These are phyloP conservation scores for Aspergillus sclerotioniger DNA, from an alignment of 495 filamentous ascomycete species.

Conservation along the genomic window DNA sequence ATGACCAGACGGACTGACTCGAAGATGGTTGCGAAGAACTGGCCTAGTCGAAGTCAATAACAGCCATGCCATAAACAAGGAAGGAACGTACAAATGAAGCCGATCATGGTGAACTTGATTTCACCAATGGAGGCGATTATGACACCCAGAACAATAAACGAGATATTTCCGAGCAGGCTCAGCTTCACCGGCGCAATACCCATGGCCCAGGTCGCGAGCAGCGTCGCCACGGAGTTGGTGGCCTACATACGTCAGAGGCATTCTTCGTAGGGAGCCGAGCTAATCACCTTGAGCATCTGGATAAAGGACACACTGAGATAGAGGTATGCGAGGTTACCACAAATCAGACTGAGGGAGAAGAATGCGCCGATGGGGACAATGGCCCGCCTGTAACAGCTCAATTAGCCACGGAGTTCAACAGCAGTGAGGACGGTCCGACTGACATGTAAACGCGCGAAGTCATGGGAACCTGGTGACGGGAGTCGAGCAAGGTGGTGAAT, in stretches of 20 bases:
- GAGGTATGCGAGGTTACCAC: conserved; percentile 83
- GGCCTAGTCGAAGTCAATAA: conserved; percentile 38
- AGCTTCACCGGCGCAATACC: conserved; percentile 67
- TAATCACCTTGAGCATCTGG: conserved; percentile 82
- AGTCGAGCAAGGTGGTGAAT: conserved; percentile 76
- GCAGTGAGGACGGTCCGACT: conserved; percentile 9
- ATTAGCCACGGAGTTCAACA: conserved; percentile 13
- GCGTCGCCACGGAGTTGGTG: conserved; percentile 82
- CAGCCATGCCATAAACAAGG: too few species aligned
- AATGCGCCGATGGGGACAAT: conserved; percentile 87
- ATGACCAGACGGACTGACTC: conserved; percentile 85
- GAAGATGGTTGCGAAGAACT: conserved; percentile 74
- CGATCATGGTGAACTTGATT: conserved; percentile 79
- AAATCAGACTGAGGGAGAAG: conserved; percentile 88
- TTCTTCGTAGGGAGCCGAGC: conserved; percentile 12
- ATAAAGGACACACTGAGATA: conserved; percentile 90
- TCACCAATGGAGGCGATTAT: conserved; percentile 83
- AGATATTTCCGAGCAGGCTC: conserved; percentile 75
- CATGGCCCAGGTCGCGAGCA: conserved; percentile 75
- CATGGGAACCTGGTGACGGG: conserved; percentile 84
- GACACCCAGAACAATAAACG: conserved; percentile 81
- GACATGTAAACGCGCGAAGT: conserved; percentile 74
- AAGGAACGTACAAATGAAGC: conserved; percentile 59
- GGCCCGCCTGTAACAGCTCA: conserved; percentile 46
- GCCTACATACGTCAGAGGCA: conserved; percentile 49